phyloP scores from a whole-genome alignment of 352 stramenopile genomes.

The Stramenopiles sp. region DNA sequence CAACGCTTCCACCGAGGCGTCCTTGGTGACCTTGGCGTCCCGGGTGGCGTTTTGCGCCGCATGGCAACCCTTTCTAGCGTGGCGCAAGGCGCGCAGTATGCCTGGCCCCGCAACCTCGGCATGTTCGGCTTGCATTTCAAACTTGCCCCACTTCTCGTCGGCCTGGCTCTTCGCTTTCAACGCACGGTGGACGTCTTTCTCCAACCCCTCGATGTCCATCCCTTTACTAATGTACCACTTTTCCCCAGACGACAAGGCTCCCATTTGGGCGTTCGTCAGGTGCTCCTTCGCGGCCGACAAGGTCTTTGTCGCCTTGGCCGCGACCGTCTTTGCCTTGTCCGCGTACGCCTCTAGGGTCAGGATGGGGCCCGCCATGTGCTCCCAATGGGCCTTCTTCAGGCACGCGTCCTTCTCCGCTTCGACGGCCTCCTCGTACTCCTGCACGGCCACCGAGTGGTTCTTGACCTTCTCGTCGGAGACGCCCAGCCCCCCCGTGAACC shows the following conservation, averaged over 20 bases:
- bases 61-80: not conserved
- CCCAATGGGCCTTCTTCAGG: not conserved
- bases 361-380: not conserved
- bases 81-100: not conserved
- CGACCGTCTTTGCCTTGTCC: not conserved
- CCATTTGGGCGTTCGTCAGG: not conserved
- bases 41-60: not conserved
- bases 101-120: not conserved
- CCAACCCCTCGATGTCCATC: not conserved
- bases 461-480: not conserved
- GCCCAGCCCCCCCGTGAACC: not conserved
- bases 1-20: not conserved
- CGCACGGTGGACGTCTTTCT: not conserved
- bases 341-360: not conserved
- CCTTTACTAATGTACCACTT: conserved; percentile 1
- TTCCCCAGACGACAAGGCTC: not conserved
- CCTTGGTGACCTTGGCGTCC: not conserved
- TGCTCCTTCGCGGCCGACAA: not conserved
- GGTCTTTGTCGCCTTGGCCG: not conserved
- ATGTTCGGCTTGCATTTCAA: not conserved
- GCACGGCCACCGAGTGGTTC: not conserved
- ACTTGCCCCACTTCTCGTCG: not conserved
- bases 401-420: not conserved
- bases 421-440: not conserved
- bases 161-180: not conserved